Evolutionary conservation across 2,329 filamentous ascomycete genomes (phyloP), one percentile per base, ranked within the genome.

Genomic region (Blumeria hordei): DNA sequence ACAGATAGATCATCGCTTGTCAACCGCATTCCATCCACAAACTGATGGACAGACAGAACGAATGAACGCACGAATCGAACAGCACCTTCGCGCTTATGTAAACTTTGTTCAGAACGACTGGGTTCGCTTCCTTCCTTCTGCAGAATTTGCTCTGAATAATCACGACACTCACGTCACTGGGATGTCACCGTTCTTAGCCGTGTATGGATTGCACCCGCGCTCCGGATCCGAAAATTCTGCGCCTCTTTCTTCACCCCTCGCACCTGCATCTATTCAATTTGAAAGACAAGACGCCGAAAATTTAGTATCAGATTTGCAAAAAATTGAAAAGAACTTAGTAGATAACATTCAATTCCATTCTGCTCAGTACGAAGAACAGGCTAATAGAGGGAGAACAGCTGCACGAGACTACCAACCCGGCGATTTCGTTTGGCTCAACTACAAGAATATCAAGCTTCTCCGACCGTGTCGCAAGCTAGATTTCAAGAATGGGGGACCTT

Each of bases 91-190:
- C 11, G 50, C 18, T n/a, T 58, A 58, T 54, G 33, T 57, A 2
- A 58, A 58, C 18, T 47, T 55, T 41, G 16, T 50, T 6, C 12
- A 58, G 21, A 33, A 55, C 18, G 44, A 58, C 14, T 57, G 47
- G 54, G 55, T 55, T 7, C 4, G 49, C 11, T 37, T 52, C 9
- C 21, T 58, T n/a, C 53, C 18, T 6, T 28, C 54, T 8, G 53
- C 16, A 18, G 3, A 58, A 12, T 58, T 58, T 32, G 32, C 35
- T 21, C 54, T 54, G 14, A 58, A 56, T 28, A 59, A 41, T 37
- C 12, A 28, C 0, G 28, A 53, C 1, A 54, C 36, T 6, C 50
- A 44, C 8, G 51, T 55, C 11, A 53, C 35, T 5, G 16, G 36
- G 5, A 6, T 41, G 5, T 54, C 18, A 2, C 36, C 37, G 44